Percentiles rank a stretch among this genome's conserved stretches.
Conservation (phyloP, 352 stramenopile species). For the Phytophthora agathidicida region DNA sequence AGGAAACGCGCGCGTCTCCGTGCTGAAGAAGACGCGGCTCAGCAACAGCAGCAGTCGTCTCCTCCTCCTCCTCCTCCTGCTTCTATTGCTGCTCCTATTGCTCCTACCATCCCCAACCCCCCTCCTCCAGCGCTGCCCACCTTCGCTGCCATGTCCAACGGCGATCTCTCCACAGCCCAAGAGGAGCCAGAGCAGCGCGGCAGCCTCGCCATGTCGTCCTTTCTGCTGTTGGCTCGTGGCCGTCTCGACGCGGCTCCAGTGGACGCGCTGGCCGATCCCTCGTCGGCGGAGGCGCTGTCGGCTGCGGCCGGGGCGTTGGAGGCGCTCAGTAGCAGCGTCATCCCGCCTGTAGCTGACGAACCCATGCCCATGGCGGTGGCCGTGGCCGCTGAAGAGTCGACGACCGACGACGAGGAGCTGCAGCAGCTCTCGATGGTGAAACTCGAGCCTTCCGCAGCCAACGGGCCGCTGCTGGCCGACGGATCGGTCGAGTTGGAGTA, state of each 20-base stretch:
- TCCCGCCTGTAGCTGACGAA: slow-evolving; percentile 24
- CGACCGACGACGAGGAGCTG: slow-evolving; percentile 81
- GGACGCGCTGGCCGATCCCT: slow-evolving; percentile 11
- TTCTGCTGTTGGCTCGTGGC: slow-evolving; percentile 37
- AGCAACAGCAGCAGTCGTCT: no score
- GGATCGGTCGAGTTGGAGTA: slow-evolving; percentile 53
- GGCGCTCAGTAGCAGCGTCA: slow-evolving; percentile 31
- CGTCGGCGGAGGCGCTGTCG: slow-evolving; percentile 11
- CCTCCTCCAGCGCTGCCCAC: no score
- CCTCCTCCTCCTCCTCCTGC: no score
- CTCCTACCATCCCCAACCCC: no score
- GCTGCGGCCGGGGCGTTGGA: slow-evolving; percentile 29
- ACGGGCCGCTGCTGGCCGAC: slow-evolving; percentile 42
- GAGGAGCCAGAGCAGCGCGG: slow-evolving; percentile 21
- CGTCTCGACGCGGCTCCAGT: slow-evolving; percentile 25
- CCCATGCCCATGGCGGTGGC: slow-evolving; percentile 41
- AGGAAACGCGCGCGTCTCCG: slow-evolving; percentile 43
- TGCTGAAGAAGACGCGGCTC: slow-evolving; percentile 29
- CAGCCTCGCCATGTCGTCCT: slow-evolving; percentile 39
- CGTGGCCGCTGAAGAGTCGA: slow-evolving; percentile 64
- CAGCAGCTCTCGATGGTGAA: slow-evolving; percentile 71
- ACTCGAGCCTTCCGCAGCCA: slow-evolving; percentile 29
- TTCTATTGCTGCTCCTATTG: no score
- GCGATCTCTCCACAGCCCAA: not conserved
- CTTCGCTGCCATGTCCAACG: not conserved